A percentile compares a stretch with the other conserved stretches of the same genome.
phyloP scores from a whole-genome alignment of 306 rosid species.

The Sophora flavescens region DNA sequence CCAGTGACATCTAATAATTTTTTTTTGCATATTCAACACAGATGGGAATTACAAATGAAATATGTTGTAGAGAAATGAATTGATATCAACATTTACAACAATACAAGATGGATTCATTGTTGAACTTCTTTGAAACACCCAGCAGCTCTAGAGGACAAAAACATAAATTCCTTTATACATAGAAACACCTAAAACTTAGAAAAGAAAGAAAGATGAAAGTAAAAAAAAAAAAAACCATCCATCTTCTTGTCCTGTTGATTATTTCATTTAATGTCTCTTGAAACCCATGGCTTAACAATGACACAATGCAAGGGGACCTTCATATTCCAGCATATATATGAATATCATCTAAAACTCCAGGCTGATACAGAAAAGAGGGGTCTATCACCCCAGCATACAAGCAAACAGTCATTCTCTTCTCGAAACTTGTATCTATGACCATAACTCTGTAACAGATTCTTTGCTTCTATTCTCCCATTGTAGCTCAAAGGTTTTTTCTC shows the following conservation, averaged over 20 bases:
- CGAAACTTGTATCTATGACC: conserved; percentile 65
- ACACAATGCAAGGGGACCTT: not conserved
- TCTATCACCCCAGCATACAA: conserved; percentile 60
- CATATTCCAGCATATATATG: conserved; percentile 16
- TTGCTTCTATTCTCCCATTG: conserved; percentile 62
- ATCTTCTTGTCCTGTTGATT: conserved; percentile 25
- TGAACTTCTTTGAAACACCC: conserved; percentile 25
- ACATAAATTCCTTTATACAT: conserved; percentile 40
- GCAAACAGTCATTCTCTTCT: conserved; percentile 62
- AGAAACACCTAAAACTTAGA: conserved; percentile 37
- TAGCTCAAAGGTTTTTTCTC: conserved; percentile 62
- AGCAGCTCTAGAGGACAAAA: conserved; percentile 1
- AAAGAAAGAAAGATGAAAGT: conserved; percentile 26
- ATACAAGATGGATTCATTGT: conserved; percentile 30
- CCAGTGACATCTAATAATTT: conserved; percentile 14
- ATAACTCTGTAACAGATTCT: conserved; percentile 55
- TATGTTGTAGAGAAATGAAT: conserved; percentile 38
- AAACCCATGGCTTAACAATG: conserved; percentile 8
- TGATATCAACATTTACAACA: conserved; percentile 34
- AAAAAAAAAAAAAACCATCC: conserved; percentile 25
- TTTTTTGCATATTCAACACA: conserved; percentile 5
- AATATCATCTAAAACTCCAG: conserved; percentile 56
- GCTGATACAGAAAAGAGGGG: conserved; percentile 68
- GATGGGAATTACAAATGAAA: not conserved
- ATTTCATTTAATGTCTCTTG: conserved; percentile 16